Evolutionary conservation across 257 asterid genomes (phyloP), one percentile per base, ranked within the genome.

Genomic region (Solanum raphanifolium): DNA sequence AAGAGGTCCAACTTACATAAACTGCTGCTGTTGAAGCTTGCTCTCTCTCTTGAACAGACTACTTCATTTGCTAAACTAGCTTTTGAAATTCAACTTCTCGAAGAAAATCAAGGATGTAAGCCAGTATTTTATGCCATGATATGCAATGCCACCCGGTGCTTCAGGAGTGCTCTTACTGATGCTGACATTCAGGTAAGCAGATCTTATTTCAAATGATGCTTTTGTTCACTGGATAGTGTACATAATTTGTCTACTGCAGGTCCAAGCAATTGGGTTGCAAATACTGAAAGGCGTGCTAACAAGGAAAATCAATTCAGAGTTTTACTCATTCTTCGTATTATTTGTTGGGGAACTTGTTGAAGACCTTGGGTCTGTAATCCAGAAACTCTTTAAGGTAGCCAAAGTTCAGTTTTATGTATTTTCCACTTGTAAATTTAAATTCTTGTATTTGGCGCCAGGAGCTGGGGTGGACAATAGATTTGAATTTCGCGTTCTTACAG

Each of bases 241-340:
- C 83, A 20, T 66, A 65, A 89, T 58, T 52, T 90, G 88, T 52
- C 29, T 21, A 86, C 84, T 89, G 90, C 96, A 97, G 99, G 91
- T 97, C 90, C 98, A 89, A 93, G 95, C 95, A 83, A 92, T 95
- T 72, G 97, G 95, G 86, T 93, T 97, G 95, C 99, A 97, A 92
- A 95, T 93, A 86, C 88, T 96, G 88, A 97, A 94, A 91, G 92
- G 88, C 81, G 89, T 93, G 91, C 91, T 94, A 88, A 96, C 94
- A 81, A 97, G 92, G 90, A 94, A 95, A 85, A 89, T 88, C 85
- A 91, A 91, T 86, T 87, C 92, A 68, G 93, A 86, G 82, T 88
- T 31, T 32, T 91, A 88, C 90, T 89, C 93, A 58, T 94, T 96
- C 89, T 89, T 90, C 60, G 85, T 93, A 13, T 95, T 97, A 90